Conservation (phyloP, 345 rosid genomes). For the Orychophragmus violaceus region DNA sequence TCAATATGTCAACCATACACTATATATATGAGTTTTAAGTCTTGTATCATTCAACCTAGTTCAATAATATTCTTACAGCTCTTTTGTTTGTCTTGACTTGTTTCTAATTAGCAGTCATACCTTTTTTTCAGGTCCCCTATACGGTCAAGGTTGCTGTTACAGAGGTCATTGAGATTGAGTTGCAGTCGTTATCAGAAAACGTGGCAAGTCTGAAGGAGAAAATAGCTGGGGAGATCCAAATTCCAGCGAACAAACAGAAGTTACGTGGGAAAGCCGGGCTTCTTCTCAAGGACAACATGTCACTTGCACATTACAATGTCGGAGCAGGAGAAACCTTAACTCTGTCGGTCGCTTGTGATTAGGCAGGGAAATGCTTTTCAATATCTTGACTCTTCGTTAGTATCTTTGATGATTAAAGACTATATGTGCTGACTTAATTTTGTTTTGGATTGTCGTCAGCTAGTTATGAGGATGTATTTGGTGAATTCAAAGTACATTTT, state of each 20-base stretch:
- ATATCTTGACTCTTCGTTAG: no score
- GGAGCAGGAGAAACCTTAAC: slow-evolving; percentile 56
- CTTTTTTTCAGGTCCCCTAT: no score
- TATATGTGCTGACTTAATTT: slow-evolving; percentile 31
- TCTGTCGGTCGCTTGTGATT: no score
- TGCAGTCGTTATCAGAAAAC: slow-evolving; percentile 69
- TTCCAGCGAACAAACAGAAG: slow-evolving; percentile 28
- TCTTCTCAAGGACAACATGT: slow-evolving; percentile 29
- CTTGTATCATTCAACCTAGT: no score
- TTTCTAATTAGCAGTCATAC: no score
- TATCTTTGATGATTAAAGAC: no score
- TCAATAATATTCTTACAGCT: no score
- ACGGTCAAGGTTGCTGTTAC: slow-evolving; percentile 13
- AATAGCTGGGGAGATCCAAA: slow-evolving; percentile 80
- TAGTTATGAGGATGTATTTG: slow-evolving; percentile 17
- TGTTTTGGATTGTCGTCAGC: slow-evolving; percentile 38
- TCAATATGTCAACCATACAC: no score
- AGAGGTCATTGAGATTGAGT: slow-evolving; percentile 58
- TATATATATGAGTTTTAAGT: no score
- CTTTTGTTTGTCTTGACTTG: no score
- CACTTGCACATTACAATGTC: slow-evolving; percentile 76
- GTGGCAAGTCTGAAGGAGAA: slow-evolving; percentile 87
- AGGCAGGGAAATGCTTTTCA: no score
- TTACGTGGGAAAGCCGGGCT: neutral
- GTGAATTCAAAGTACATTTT: neutral